Conservation (phyloP, 805 yeast species). For the Maudiozyma turicensis region DNA sequence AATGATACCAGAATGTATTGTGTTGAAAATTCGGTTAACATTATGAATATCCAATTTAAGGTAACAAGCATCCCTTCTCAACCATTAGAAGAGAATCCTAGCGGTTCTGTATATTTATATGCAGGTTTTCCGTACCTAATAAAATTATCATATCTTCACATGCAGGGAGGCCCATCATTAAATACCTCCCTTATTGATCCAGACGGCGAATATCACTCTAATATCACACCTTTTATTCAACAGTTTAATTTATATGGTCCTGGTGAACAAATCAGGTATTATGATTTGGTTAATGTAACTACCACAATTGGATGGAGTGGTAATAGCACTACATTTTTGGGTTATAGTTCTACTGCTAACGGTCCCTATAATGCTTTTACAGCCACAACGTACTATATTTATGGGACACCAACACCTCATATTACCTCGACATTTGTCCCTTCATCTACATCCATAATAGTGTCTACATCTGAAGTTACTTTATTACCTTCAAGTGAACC, state of each 20-base stretch:
- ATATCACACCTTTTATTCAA: neutral
- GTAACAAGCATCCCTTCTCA: neutral
- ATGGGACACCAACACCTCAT: no score
- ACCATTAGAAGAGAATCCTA: neutral
- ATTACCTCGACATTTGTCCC: no score
- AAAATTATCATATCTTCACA: neutral
- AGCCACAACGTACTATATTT: no score
- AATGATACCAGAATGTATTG: no score
- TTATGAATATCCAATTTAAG: no score
- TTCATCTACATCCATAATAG: no score
- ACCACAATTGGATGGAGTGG: neutral
- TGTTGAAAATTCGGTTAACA: no score
- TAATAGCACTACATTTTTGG: neutral
- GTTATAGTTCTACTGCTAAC: neutral
- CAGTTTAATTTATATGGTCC: neutral
- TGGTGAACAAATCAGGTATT: neutral
- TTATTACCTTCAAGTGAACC: no score
- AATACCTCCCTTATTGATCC: neutral
- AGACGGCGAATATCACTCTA: neutral
- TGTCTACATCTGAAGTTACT: no score
- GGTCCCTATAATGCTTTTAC: no score
- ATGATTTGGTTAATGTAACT: neutral
- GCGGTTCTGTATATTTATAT: neutral
- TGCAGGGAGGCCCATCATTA: neutral
- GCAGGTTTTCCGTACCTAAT: neutral